Evolutionary conservation across 2,329 filamentous ascomycete genomes (phyloP).

Genomic region (Ascochyta fabae): DNA sequence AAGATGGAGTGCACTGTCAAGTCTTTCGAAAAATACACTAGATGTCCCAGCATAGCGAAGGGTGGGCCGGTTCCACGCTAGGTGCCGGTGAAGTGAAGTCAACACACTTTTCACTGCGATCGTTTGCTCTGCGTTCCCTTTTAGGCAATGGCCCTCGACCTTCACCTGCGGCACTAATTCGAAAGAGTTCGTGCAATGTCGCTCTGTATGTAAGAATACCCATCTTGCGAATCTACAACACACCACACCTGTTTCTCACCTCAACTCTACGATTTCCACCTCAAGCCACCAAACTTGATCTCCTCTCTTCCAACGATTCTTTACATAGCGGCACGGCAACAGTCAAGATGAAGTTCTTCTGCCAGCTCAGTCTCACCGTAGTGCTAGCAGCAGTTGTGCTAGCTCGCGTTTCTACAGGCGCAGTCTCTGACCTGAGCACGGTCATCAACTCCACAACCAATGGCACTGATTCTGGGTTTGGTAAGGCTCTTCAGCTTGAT

Average conservation of each 20-base stretch:
- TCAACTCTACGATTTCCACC: not conserved
- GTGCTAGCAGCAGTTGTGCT: not conserved
- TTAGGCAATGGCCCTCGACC: not conserved
- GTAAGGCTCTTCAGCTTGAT: not conserved
- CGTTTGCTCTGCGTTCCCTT: constrained; percentile 6
- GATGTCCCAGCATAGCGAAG: too few relatives aligned
- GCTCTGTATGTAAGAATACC: not conserved
- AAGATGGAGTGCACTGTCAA: too few relatives aligned
- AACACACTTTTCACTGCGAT: not conserved
- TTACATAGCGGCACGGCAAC: too few relatives aligned
- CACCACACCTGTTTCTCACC: not conserved
- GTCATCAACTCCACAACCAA: not conserved
- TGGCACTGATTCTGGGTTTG: not conserved
- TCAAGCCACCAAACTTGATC: not conserved
- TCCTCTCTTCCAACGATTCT: not conserved
- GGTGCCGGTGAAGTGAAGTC: not conserved
- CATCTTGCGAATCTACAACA: not conserved
- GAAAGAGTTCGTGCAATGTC: not conserved
- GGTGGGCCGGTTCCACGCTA: not conserved
- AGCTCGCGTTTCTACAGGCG: not conserved
- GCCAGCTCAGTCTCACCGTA: not conserved
- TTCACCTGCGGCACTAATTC: not conserved
- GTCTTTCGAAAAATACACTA: too few relatives aligned
- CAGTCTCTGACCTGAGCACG: not conserved
- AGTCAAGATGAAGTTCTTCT: not conserved